These are phyloP conservation scores for Lippia alba DNA, from an alignment of 305 asterid species.

Conservation along the genomic window DNA sequence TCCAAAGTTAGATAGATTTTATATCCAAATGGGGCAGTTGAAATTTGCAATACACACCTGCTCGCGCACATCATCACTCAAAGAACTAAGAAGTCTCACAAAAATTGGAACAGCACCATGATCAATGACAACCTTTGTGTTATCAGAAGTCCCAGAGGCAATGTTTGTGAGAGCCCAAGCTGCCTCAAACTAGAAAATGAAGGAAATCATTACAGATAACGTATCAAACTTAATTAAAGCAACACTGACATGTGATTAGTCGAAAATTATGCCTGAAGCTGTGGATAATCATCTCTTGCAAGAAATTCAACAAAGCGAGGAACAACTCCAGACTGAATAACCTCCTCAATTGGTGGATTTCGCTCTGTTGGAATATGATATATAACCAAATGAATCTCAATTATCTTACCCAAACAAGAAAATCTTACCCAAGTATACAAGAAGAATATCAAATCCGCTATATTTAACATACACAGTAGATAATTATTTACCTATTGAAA, in stretches of 20 bases:
- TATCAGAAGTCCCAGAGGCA: conserved; percentile 84
- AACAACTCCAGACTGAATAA: conserved; percentile 81
- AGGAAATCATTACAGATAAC: conserved; percentile 2
- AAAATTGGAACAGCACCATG: conserved; percentile 82
- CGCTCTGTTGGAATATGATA: conserved; percentile 49
- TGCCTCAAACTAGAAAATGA: conserved; percentile 64
- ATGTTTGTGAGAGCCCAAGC: conserved; percentile 92
- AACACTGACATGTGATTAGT: neutral
- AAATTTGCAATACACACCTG: conserved; percentile 50
- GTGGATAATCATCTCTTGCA: conserved; percentile 69
- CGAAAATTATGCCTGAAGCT: conserved; percentile 60
- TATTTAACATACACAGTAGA: neutral
- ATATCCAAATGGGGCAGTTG: conserved; percentile 18
- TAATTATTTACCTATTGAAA: conserved; percentile 58
- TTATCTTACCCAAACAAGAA: neutral
- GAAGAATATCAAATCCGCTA: neutral
- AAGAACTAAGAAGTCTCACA: conserved; percentile 68
- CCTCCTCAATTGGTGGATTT: conserved; percentile 84
- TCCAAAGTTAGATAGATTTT: neutral
- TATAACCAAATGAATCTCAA: neutral
- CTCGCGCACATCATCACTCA: conserved; percentile 81
- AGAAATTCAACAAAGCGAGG: conserved; percentile 84
- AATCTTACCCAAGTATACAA: neutral
- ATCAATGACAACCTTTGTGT: conserved; percentile 82
- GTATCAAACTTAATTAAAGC: neutral